Conservation (phyloP, 1,284 basidiomycete genomes). For the Marasmius fiardii region DNA sequence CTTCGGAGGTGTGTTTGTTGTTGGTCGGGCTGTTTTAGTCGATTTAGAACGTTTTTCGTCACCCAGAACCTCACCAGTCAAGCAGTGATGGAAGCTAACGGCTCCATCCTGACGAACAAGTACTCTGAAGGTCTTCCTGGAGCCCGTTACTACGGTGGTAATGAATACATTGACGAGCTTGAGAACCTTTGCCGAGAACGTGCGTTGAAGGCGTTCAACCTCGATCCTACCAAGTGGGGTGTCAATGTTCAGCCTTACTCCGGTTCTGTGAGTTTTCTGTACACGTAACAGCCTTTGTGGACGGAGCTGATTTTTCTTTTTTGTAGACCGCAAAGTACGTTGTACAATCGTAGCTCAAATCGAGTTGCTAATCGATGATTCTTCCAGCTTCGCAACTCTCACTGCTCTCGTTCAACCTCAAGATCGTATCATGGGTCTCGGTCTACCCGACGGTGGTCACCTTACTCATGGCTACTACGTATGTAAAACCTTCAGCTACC, state of each 20-base stretch:
- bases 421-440: constrained; percentile 99
- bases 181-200: constrained; percentile 95
- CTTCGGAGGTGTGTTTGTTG: constrained; percentile 69
- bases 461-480: constrained; percentile 98
- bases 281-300: constrained; percentile 3
- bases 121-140: constrained; percentile 95
- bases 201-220: constrained; percentile 94
- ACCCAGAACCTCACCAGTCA: constrained; percentile 88
- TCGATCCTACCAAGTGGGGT: constrained; percentile 93
- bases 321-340: constrained; percentile 77
- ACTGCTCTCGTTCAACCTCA: constrained; percentile 97
- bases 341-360: background rate
- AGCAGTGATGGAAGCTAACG: constrained; percentile 97
- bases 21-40: constrained; percentile 6
- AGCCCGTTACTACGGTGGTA: constrained; percentile 97
- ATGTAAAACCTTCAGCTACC: constrained; percentile 23
- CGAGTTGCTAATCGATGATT: constrained; percentile 11
- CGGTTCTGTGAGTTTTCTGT: constrained; percentile 62
- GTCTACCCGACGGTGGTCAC: constrained; percentile 97
- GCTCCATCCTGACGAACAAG: constrained; percentile 98
- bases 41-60: constrained; percentile 10
- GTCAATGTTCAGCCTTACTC: constrained; percentile 99
- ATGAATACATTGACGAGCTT: constrained; percentile 96
- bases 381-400: constrained; percentile 88
- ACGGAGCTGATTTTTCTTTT: constrained; percentile 13